Base-by-base conservation (phyloP, 148 eudicot species). In the Talinum fruticosum region DNA sequence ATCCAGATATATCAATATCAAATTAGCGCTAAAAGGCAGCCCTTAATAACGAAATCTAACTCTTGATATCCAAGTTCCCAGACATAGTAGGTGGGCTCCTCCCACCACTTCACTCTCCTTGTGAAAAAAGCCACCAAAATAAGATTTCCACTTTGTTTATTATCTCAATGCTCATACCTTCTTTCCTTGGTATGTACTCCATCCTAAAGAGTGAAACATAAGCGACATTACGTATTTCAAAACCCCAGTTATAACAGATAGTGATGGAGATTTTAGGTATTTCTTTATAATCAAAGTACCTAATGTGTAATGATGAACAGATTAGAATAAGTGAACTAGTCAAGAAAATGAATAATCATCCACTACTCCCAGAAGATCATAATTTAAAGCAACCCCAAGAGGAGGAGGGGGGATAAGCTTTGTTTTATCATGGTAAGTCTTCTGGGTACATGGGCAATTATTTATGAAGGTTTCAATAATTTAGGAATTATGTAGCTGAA, bases 101-200 rank as follows among this genome's bases (percentile, higher is more conserved):
- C 49, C 15, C 69, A 67, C 44, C 77, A 79, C 79, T 80, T 49
- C 36, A 79, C 74, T 81, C 82, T 73, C 86, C 88, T 78, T 86
- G 65, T 76, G 72, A 49, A 65, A 83, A 79, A 86, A 78, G 83
- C 79, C 74, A 80, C 53, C 84, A 73, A 82, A 66, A 79, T 3
- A 33, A 45, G 65, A 74, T 8, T 37, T 32, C 33, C 69, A 72
- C 36, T 72, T 44, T 65, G 61, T 75, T 38, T 57, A 26, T 35
- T 28, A 53, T 44, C 34, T 77, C 44, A 75, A 49, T 49, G 77
- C 75, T 79, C 61, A 75, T 59, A 49, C 71, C 69, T 8, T 78
- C 73, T 73, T 76, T 75, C 59, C 85, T 85, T 85, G 37, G 82
- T 79, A 82, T 79, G 72, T 76, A 85, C 87, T 85, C 82, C 51